Conservation (phyloP, 2,329 filamentous ascomycete species). For the Botrytis porri region DNA sequence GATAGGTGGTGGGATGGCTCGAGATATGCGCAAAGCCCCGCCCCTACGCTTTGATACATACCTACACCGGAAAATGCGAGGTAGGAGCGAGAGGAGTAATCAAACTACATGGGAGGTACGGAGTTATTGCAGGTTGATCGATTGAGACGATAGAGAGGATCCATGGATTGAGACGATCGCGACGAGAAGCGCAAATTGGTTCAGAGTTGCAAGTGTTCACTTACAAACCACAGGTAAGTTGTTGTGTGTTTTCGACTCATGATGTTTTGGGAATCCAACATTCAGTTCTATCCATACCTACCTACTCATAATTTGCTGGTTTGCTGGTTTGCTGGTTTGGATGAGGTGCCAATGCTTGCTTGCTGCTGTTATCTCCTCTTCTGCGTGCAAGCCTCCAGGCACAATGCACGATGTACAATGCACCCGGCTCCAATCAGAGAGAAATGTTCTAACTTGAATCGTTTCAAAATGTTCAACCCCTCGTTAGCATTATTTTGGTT, state of each 20-base stretch:
- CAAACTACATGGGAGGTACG: not conserved
- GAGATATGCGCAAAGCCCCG: conserved; percentile 8
- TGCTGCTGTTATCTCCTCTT: not conserved
- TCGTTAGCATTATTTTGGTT: not conserved
- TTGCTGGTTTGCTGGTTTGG: too few relatives aligned
- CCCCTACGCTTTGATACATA: conserved; percentile 1
- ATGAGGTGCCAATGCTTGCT: not conserved
- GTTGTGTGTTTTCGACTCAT: not conserved
- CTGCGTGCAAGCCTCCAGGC: not conserved
- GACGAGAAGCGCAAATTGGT: not conserved
- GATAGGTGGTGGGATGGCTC: not conserved
- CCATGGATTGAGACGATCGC: not conserved
- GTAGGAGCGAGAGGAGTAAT: not conserved
- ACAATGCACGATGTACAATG: not conserved
- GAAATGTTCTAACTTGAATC: not conserved
- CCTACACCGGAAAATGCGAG: too few relatives aligned
- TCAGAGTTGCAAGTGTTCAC: not conserved
- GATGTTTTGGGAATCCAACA: not conserved
- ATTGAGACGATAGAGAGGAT: not conserved
- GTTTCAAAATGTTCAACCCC: conserved; percentile 4
- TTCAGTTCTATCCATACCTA: not conserved
- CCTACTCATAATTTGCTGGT: too few relatives aligned
- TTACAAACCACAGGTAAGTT: not conserved
- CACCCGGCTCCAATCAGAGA: not conserved
- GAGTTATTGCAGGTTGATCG: not conserved